These are phyloP conservation scores for Tylopilus balloui DNA, from an alignment of 768 basidiomycete genomes.

Conservation along the genomic window DNA sequence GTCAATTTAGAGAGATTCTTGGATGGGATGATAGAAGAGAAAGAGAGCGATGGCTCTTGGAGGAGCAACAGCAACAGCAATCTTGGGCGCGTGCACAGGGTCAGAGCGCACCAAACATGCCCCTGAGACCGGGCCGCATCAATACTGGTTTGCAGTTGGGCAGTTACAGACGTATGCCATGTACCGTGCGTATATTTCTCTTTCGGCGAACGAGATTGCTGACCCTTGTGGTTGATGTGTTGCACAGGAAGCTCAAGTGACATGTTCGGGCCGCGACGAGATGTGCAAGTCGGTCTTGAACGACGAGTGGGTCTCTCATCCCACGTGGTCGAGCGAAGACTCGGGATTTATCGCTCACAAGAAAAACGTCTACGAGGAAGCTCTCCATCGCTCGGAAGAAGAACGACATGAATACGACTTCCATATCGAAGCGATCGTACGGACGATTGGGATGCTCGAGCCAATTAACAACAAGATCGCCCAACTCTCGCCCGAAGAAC, in stretches of 20 bases:
- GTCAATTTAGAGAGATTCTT: slow-evolving; percentile 78
- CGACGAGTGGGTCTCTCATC: slow-evolving; percentile 98
- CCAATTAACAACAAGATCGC: slow-evolving; percentile 86
- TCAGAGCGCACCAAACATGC: slow-evolving; percentile 34
- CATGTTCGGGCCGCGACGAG: slow-evolving; percentile 93
- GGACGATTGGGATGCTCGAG: slow-evolving; percentile 87
- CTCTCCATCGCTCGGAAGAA: slow-evolving; percentile 92
- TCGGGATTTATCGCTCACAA: slow-evolving; percentile 85
- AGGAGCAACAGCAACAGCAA: slow-evolving; percentile 41
- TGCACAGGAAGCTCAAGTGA: slow-evolving; percentile 76
- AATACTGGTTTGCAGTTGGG: slow-evolving; percentile 75
- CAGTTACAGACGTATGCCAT: slow-evolving; percentile 84
- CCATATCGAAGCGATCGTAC: slow-evolving; percentile 91
- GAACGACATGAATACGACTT: slow-evolving; percentile 99
- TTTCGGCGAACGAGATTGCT: neutral
- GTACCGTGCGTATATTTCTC: slow-evolving; percentile 51
- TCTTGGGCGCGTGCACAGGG: slow-evolving; percentile 51
- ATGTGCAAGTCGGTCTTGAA: slow-evolving; percentile 96
- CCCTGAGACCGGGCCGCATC: slow-evolving; percentile 48
- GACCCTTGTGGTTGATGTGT: neutral
- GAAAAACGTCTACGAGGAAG: slow-evolving; percentile 96
- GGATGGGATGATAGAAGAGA: slow-evolving; percentile 81
- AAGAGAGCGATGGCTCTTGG: slow-evolving; percentile 46
- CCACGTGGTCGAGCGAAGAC: slow-evolving; percentile 92
- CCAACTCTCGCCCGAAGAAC: slow-evolving; percentile 74